Evolutionary conservation across 169 alveolate species (phyloP).

Genomic region (Nephromyces sp.): DNA sequence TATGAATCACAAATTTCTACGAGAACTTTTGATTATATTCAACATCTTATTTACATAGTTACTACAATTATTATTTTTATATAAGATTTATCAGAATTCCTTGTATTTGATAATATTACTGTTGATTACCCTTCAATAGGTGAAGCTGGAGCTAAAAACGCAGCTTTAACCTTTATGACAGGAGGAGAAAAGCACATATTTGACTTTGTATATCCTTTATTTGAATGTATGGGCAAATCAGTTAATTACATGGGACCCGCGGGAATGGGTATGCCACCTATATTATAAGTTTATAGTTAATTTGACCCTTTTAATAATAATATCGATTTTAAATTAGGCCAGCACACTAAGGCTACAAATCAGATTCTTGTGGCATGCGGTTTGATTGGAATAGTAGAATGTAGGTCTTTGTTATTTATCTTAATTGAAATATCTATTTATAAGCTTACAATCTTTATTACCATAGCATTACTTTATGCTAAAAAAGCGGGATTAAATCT

Average conservation of each 20-base stretch:
- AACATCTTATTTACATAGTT: too few relatives aligned
- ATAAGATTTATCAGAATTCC: not conserved
- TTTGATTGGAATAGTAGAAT: conserved; percentile 66
- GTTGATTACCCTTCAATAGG: conserved; percentile 13
- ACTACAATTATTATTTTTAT: not conserved
- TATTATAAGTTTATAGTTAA: not conserved
- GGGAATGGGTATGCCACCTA: conserved; percentile 25
- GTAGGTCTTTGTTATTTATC: conserved; percentile 4
- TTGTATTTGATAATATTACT: not conserved
- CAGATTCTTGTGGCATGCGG: conserved; percentile 59
- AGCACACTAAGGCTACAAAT: conserved; percentile 66
- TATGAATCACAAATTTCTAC: too few relatives aligned
- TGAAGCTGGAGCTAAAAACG: conserved; percentile 57
- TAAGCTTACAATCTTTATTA: not conserved
- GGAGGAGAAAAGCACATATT: conserved; percentile 58
- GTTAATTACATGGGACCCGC: conserved; percentile 55
- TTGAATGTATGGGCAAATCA: conserved; percentile 46
- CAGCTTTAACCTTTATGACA: conserved; percentile 50
- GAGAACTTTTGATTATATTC: too few relatives aligned
- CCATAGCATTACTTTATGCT: conserved; percentile 50
- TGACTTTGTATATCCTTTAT: conserved; percentile 25
- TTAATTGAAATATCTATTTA: not conserved
- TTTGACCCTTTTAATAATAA: not conserved
- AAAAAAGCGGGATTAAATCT: conserved; percentile 60
- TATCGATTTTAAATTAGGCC: too few relatives aligned